Evolutionary conservation across 495 filamentous ascomycete genomes (phyloP), one percentile per base, ranked within the genome.

Genomic region (Daldinia bambusicola): DNA sequence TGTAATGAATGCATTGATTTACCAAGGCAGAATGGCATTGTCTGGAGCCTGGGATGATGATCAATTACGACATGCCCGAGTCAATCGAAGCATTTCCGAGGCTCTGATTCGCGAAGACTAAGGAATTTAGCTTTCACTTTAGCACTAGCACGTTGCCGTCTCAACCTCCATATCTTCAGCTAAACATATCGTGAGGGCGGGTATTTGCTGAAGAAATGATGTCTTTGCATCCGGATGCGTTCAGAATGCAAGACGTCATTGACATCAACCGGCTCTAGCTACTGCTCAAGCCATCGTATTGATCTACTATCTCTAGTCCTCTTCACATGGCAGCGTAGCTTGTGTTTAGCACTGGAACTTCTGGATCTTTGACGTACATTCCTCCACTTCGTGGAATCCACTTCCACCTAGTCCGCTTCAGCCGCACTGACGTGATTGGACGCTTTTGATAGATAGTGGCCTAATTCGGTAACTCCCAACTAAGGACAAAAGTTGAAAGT

Each of bases 51-150:
- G 36, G 7, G 30, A 32, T 10, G 22, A 26, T 20, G 9, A 55
- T 61, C 60, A 1, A 69, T 63, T 69, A 69, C 59, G 53, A 63
- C 66, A 63, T 69, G 32, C 0, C 43, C 43, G 66, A 69, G 66
- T 63, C 61, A 64, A 50, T 69, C 4, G 2, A 43, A 14, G 10
- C n/a, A n/a, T 51, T 69, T 36, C 26, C 12, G 10, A 31, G 22
- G 4, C 34, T 31, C 3, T 62, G 12, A 53, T 63, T 69, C 59
- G 56, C 18, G 41, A 50, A 16, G 10, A 13, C 18, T 30, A 13
- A 48, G 43, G 43, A 48, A 18, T 52, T 53, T 60, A 18, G 34
- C 55, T 61, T n/a, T 36, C 45, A 53, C 18, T 36, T 51, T 37
- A 26, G 38, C 20, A 16, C 20, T 62, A 43, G 34, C 22, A 45